Conservation (phyloP, 1,284 basidiomycete species). For the Boletus subluridellus region DNA sequence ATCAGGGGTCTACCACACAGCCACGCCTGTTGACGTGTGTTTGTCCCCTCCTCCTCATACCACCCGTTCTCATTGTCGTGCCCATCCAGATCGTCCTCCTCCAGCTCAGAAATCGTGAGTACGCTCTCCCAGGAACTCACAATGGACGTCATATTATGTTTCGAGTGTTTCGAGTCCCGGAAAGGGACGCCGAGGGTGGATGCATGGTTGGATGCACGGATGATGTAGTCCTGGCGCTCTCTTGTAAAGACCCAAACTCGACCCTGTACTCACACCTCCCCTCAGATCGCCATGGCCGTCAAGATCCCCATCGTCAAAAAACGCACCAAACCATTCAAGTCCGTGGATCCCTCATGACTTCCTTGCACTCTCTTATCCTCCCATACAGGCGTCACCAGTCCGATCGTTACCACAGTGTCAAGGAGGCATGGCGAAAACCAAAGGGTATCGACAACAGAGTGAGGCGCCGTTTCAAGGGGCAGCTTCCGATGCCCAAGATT, state of each 20-base stretch:
- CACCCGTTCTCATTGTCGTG: not conserved
- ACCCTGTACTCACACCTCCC: constrained; percentile 18
- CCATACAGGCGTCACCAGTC: constrained; percentile 86
- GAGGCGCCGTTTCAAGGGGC: constrained; percentile 94
- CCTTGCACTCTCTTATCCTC: constrained; percentile 18
- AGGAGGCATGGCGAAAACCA: constrained; percentile 97
- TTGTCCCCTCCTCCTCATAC: constrained; percentile 13
- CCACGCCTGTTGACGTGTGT: constrained; percentile 31
- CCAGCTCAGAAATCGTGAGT: constrained; percentile 43
- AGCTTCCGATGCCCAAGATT: constrained; percentile 93
- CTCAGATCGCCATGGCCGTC: constrained; percentile 69
- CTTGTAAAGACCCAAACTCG: constrained; percentile 3
- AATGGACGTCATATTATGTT: not conserved
- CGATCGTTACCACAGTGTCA: constrained; percentile 91
- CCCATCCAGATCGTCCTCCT: constrained; percentile 26
- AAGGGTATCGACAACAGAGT: constrained; percentile 97
- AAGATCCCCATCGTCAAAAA: constrained; percentile 94
- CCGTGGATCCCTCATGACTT: constrained; percentile 31
- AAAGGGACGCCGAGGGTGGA: constrained; percentile 29
- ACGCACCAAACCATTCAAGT: constrained; percentile 95
- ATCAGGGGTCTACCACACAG: constrained; percentile 14
- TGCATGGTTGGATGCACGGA: constrained; percentile 27
- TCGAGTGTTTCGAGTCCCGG: not conserved
- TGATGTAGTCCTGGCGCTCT: constrained; percentile 20
- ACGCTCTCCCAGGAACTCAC: not conserved